Evolutionary conservation across 805 yeast species (phyloP).

Genomic region (Cyberlindnera japonica): DNA sequence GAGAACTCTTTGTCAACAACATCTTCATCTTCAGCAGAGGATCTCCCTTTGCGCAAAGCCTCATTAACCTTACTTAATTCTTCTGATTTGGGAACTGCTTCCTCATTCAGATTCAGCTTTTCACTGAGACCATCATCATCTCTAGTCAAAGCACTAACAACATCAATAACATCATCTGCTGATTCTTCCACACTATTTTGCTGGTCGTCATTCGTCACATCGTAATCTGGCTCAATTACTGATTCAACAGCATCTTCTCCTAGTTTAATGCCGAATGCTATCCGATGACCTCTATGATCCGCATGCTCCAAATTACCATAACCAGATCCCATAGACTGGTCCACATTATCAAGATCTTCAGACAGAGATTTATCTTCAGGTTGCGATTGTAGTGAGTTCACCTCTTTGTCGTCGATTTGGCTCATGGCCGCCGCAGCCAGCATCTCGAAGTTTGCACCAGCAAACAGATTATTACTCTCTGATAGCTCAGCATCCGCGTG

Average conservation of each 20-base stretch:
- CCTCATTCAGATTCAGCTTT: not conserved
- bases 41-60: no score
- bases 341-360: no score
- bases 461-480: not conserved
- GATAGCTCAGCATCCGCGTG: not conserved
- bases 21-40: conserved; percentile 1
- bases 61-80: not conserved
- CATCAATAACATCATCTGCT: not conserved
- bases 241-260: no score
- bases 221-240: no score
- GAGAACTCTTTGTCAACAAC: not conserved
- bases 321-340: no score
- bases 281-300: no score
- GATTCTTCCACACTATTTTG: no score
- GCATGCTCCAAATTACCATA: no score
- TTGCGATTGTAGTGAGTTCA: not conserved
- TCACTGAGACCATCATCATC: not conserved
- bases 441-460: conserved; percentile 1
- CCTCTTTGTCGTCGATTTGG: not conserved
- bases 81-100: not conserved
- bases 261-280: no score
- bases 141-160: no score
- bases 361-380: no score
- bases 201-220: no score
- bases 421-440: conserved; percentile 8